Conservation (phyloP, 2,329 filamentous ascomycete species). For the Blastomyces parvus region DNA sequence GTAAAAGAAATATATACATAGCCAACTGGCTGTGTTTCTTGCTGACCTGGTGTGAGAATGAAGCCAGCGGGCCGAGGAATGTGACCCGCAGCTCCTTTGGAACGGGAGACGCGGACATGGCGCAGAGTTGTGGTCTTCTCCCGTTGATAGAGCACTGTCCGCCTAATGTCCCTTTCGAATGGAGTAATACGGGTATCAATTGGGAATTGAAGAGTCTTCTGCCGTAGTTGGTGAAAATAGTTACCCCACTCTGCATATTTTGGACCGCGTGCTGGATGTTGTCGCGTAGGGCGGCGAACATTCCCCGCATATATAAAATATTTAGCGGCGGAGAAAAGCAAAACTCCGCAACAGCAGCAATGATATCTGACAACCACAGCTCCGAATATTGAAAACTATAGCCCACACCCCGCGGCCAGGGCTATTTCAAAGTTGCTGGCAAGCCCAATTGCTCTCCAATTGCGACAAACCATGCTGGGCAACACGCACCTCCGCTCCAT, state of each 20-base stretch:
- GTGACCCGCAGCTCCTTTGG: slow-evolving; percentile 30
- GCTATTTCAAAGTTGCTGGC: neutral
- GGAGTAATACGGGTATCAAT: neutral
- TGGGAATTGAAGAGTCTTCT: neutral
- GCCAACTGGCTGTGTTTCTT: neutral
- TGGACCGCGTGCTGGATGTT: neutral
- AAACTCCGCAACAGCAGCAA: neutral
- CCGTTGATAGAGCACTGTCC: neutral
- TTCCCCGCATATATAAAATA: neutral
- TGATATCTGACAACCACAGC: neutral
- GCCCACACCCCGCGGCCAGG: neutral
- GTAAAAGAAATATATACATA: neutral
- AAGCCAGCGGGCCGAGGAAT: slow-evolving; percentile 55
- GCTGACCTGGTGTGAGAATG: slow-evolving; percentile 59
- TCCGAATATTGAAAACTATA: neutral
- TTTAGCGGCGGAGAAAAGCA: neutral
- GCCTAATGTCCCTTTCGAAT: neutral
- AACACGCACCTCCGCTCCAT: neutral
- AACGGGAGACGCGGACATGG: neutral
- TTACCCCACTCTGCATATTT: neutral
- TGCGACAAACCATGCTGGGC: neutral
- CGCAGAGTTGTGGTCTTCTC: neutral
- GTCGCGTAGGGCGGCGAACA: too few species aligned
- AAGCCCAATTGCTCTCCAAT: neutral
- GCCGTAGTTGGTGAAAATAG: neutral